Evolutionary conservation across 495 filamentous ascomycete species (phyloP), one percentile per base, ranked within the genome.

Genomic region (Penicillium lividum): DNA sequence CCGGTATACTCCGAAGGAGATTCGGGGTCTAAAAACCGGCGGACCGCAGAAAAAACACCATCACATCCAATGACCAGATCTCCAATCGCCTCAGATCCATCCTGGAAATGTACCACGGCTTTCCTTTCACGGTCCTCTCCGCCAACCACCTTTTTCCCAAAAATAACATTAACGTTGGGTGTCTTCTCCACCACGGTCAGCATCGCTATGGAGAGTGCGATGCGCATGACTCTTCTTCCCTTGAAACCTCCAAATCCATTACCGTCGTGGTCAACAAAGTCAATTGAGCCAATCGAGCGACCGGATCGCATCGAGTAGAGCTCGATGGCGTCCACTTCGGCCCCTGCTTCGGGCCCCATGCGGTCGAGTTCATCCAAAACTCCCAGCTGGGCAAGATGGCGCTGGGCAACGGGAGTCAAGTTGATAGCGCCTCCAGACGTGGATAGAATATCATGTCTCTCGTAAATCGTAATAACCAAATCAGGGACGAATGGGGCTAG

Each of bases 341-440:
- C 68, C 18, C 78, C 79, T 1, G 69, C 69, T 27, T 76, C 70
- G 11, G 74, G 53, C 11, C 82, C 79, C 59, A 77, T 66, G 5
- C 70, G 64, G 44, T 75, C 65, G 52, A 82, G 53, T 53, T 76
- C 70, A 42, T 76, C 63, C 29, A 83, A 67, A 0, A 84, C 80
- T 10, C 81, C 84, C 2, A 88, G 72, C 40, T 75, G 73, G 53
- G 83, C 78, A 4, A 88, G 77, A 59, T 85, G 76, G 7, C 82
- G 74, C 27, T 87, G 75, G 3, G 84, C 84, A 29, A 83, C 82
- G 2, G 85, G 84, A 0, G 84, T 86, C 18, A 88, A 72, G 68
- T 86, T 86, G 53, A 88, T 79, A 10, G 83, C 81, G 28, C 84
- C 85, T 28, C 84, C 85, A 11, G 85, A 81, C 3, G 82, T 82